Evolutionary conservation across 1,284 basidiomycete species (phyloP).

Genomic region (Sporisorium exsertum): DNA sequence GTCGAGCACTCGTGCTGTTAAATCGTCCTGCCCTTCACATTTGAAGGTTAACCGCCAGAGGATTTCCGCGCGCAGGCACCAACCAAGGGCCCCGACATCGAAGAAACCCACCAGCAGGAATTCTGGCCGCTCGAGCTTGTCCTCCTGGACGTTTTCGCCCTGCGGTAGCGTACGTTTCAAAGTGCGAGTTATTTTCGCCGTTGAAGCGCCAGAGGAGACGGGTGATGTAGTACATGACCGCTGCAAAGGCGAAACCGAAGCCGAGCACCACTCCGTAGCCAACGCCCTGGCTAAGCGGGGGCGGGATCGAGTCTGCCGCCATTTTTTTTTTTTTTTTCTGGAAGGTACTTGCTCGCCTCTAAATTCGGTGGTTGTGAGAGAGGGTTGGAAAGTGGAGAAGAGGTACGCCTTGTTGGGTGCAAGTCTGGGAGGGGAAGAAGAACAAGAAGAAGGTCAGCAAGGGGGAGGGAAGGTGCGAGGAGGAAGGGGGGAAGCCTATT

Average conservation of each 20-base stretch:
- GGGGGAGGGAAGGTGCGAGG: neutral
- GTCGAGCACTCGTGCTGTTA: too few relatives aligned
- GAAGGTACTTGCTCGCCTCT: neutral
- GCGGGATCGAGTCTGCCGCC: constrained; percentile 43
- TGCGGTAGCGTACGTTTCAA: constrained; percentile 59
- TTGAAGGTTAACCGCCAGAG: too few relatives aligned
- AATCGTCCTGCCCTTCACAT: too few relatives aligned
- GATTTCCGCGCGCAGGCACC: too few relatives aligned
- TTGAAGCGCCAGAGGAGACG: constrained; percentile 41
- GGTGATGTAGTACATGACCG: constrained; percentile 53
- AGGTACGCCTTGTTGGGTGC: too few relatives aligned
- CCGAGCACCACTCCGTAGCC: constrained; percentile 68
- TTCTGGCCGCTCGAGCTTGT: too few relatives aligned
- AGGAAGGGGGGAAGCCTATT: constrained; percentile 11
- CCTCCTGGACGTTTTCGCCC: too few relatives aligned
- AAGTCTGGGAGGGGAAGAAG: too few relatives aligned
- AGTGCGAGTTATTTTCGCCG: constrained; percentile 50
- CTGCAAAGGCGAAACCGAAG: constrained; percentile 62
- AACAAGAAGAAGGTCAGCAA: neutral
- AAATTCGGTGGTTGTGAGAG: neutral
- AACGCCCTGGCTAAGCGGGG: constrained; percentile 60
- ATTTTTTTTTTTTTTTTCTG: too few relatives aligned
- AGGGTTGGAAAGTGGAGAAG: neutral
- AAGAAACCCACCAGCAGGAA: too few relatives aligned
- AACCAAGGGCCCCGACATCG: too few relatives aligned